Conservation (phyloP, 75 land plant species). For the Picea glauca region DNA sequence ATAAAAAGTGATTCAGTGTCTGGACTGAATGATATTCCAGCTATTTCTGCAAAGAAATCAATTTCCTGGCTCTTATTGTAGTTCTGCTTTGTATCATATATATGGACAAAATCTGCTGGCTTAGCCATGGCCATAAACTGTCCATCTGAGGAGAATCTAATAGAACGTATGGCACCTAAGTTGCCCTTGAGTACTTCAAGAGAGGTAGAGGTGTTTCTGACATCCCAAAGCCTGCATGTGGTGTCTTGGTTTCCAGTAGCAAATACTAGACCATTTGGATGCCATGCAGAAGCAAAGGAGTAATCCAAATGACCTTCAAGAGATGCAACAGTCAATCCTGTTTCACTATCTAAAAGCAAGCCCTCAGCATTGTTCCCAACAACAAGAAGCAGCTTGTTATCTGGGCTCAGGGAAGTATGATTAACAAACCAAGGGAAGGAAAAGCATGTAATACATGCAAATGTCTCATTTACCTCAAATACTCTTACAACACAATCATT, state of each 20-base stretch:
- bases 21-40: conserved; percentile 91
- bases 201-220: conserved; percentile 61
- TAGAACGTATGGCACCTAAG: conserved; percentile 84
- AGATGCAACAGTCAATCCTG: conserved; percentile 59
- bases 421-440: conserved; percentile 89
- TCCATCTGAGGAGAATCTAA: conserved; percentile 88
- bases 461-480: conserved; percentile 66
- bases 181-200: conserved; percentile 77
- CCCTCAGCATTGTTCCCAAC: conserved; percentile 84
- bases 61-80: conserved; percentile 75
- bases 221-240: conserved; percentile 93
- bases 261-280: conserved; percentile 83
- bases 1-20: conserved; percentile 84
- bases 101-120: conserved; percentile 96
- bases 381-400: conserved; percentile 62
- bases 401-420: conserved; percentile 84
- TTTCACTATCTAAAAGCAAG: conserved; percentile 53
- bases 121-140: conserved; percentile 90
- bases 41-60: conserved; percentile 93
- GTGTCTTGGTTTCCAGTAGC: conserved; percentile 98
- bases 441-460: conserved; percentile 59
- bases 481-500: conserved; percentile 90
- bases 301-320: conserved; percentile 78
- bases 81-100: conserved; percentile 66
- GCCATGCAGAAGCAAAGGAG: conserved; percentile 99